Percentiles rank a stretch among this genome's conserved stretches.
Conservation (phyloP, 805 yeast genomes). For the Brettanomyces naardenensis region DNA sequence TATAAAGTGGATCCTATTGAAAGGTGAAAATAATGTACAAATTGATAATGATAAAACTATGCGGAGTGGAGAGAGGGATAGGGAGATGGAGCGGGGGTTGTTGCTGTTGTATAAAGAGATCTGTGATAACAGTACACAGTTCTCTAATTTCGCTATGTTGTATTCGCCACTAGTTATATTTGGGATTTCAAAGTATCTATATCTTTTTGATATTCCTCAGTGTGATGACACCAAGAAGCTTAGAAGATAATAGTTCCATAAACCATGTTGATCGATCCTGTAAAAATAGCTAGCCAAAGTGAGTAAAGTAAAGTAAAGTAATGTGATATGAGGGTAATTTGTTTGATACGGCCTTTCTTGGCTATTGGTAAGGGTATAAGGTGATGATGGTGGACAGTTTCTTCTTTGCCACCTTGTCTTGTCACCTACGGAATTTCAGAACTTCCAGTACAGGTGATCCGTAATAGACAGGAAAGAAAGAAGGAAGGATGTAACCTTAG, state of each 20-base stretch:
- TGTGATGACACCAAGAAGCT: not conserved
- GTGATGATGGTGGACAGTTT: not conserved
- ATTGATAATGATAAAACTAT: not conserved
- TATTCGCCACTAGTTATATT: not conserved
- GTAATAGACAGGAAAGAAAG: not conserved
- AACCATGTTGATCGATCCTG: not conserved
- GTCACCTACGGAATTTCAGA: slow-evolving; percentile 9
- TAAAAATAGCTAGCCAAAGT: not conserved
- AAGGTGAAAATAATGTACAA: not conserved
- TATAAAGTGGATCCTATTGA: not conserved
- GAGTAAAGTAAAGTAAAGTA: too few species aligned
- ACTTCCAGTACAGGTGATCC: slow-evolving; percentile 7
- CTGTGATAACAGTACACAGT: too few species aligned
- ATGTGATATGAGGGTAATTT: too few species aligned
- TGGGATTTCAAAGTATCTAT: not conserved
- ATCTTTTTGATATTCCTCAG: too few species aligned
- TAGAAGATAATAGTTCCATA: not conserved
- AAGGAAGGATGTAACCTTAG: not conserved
- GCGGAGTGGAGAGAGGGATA: too few species aligned
- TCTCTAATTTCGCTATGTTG: too few species aligned
- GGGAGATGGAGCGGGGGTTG: too few species aligned
- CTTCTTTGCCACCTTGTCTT: not conserved
- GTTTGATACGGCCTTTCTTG: slow-evolving; percentile 1
- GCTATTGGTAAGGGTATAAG: too few species aligned
- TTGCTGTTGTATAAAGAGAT: not conserved